Percentiles rank a stretch among this genome's conserved stretches.
Conservation (phyloP, 2,329 filamentous ascomycete genomes). For the Ceratocystis diversiconidia region DNA sequence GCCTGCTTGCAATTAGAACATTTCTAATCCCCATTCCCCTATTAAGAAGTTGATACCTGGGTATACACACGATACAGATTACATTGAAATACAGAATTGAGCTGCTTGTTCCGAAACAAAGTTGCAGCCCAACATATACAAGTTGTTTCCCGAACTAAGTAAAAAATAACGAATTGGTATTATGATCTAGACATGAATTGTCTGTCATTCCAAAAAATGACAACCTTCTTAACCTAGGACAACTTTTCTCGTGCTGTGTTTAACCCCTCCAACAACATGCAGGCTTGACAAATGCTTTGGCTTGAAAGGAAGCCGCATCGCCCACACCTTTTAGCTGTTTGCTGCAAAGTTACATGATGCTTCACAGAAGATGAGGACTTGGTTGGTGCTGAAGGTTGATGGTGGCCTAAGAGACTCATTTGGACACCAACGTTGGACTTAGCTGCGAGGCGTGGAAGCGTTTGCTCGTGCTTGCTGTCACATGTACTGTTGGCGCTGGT, state of each 20-base stretch:
- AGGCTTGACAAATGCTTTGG: slow-evolving; percentile 87
- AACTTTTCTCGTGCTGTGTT: slow-evolving; percentile 62
- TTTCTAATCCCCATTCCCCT: slow-evolving; percentile 10
- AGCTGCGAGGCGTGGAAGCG: not conserved
- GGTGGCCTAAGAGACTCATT: too few relatives aligned
- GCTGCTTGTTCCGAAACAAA: not conserved
- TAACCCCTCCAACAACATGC: slow-evolving; percentile 71
- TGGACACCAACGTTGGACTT: not conserved
- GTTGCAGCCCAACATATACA: not conserved
- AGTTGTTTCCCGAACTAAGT: not conserved
- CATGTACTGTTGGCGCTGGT: not conserved
- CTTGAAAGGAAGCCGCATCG: slow-evolving; percentile 93
- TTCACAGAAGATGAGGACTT: not conserved
- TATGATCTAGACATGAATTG: slow-evolving; percentile 11
- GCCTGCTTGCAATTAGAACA: too few relatives aligned
- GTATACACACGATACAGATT: slow-evolving; percentile 13
- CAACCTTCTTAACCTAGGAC: slow-evolving; percentile 30
- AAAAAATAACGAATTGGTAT: not conserved
- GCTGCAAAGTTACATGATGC: slow-evolving; percentile 31
- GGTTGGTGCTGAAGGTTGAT: not conserved
- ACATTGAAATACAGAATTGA: slow-evolving; percentile 19
- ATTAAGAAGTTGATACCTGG: slow-evolving; percentile 19
- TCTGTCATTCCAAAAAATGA: not conserved
- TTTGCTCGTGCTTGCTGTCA: not conserved
- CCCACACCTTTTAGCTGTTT: slow-evolving; percentile 69